These are phyloP conservation scores for Fusarium heterosporum DNA, from an alignment of 2,329 filamentous ascomycete genomes.

Conservation along the genomic window DNA sequence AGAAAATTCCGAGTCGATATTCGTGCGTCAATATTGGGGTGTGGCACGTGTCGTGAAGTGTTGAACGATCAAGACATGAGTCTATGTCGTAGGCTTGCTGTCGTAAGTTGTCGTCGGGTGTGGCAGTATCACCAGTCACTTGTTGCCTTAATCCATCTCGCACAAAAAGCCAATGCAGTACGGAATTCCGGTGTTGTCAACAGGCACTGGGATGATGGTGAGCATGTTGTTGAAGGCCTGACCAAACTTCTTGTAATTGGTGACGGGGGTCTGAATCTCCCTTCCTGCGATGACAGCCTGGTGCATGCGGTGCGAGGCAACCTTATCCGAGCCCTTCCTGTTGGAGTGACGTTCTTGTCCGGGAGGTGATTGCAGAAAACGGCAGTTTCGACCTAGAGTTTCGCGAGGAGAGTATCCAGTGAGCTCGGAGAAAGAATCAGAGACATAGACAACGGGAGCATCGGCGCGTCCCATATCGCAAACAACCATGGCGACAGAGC, in stretches of 20 bases:
- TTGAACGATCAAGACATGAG: background rate
- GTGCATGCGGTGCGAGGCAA: conserved; percentile 68
- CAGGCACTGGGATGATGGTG: conserved; percentile 84
- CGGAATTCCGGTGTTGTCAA: conserved; percentile 72
- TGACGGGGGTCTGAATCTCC: conserved; percentile 67
- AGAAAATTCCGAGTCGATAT: background rate
- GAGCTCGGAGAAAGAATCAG: conserved; percentile 80
- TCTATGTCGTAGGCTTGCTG: background rate
- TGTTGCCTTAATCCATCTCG: conserved; percentile 61
- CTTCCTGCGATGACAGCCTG: conserved; percentile 57
- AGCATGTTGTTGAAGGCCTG: conserved; percentile 83
- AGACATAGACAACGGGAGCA: conserved; percentile 84
- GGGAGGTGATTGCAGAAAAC: conserved; percentile 83
- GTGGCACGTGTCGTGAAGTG: background rate
- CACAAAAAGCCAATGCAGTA: conserved; percentile 87
- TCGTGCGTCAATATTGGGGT: background rate
- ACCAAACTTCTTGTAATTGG: conserved; percentile 86
- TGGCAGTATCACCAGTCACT: background rate
- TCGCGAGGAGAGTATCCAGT: conserved; percentile 83
- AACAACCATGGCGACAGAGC: conserved; percentile 85
- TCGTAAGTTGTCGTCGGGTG: background rate
- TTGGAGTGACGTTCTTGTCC: conserved; percentile 53
- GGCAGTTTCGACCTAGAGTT: conserved; percentile 83
- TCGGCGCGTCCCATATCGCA: conserved; percentile 82
- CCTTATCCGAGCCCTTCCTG: conserved; percentile 51